These are phyloP conservation scores for Anaeromyces robustus DNA, from an alignment of 192 early-diverging fungal species.

Conservation along the genomic window DNA sequence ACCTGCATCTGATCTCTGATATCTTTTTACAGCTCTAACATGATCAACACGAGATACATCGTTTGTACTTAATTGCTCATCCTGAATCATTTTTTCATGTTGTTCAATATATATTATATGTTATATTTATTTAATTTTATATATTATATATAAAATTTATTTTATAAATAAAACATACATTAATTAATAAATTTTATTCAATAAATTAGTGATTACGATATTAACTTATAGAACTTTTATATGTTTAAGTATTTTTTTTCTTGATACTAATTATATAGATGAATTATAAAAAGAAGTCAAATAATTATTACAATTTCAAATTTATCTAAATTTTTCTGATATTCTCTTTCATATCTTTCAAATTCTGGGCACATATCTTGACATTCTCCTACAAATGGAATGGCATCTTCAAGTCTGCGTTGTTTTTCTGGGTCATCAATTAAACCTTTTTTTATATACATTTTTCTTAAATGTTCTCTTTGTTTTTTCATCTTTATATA, in stretches of 20 bases:
- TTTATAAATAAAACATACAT: too few species aligned
- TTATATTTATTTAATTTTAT: too few species aligned
- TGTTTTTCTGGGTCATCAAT: constrained; percentile 38
- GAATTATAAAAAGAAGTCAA: too few species aligned
- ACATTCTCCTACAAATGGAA: constrained; percentile 61
- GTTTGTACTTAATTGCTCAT: not conserved
- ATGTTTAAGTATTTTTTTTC: too few species aligned
- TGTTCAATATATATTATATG: too few species aligned
- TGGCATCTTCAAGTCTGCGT: constrained; percentile 43
- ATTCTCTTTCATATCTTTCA: constrained; percentile 71
- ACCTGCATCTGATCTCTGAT: constrained; percentile 68
- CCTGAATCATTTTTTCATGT: not conserved
- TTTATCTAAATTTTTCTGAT: constrained; percentile 48
- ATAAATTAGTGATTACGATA: too few species aligned
- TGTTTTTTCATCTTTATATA: constrained; percentile 41
- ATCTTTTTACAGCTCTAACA: constrained; percentile 60
- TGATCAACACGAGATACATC: constrained; percentile 36
- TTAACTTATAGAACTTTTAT: too few species aligned
- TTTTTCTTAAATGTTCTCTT: constrained; percentile 38
- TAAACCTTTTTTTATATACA: constrained; percentile 41
- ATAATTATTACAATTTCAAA: constrained; percentile 49
- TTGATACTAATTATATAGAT: too few species aligned
- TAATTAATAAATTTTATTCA: too few species aligned
- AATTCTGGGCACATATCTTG: constrained; percentile 77
- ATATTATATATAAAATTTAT: too few species aligned